Evolutionary conservation across 2,329 filamentous ascomycete species (phyloP).

Genomic region (Salinomyces thailandicus): DNA sequence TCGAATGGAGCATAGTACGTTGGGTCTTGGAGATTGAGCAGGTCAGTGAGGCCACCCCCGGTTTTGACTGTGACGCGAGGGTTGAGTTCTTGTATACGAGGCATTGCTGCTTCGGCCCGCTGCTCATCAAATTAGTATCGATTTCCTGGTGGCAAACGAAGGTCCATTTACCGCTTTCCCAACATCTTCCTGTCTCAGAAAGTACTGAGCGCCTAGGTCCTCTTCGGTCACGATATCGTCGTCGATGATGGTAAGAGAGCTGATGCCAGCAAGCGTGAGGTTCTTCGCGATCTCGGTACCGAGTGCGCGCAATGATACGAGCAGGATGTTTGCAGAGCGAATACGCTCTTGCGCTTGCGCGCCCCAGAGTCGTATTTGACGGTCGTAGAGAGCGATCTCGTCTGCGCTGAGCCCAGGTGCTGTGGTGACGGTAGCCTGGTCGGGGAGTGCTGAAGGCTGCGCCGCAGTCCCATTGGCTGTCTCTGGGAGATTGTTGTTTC

Average conservation of each 20-base stretch:
- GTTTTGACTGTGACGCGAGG: conserved; percentile 65
- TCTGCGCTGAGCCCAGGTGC: conserved; percentile 44
- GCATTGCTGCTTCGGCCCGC: conserved; percentile 69
- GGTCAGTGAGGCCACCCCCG: conserved; percentile 43
- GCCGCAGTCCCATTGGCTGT: conserved; percentile 11
- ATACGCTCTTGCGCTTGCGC: conserved; percentile 86
- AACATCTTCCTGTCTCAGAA: conserved; percentile 61
- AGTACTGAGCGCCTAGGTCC: conserved; percentile 61
- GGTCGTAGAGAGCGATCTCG: conserved; percentile 93
- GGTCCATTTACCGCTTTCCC: conserved; percentile 65
- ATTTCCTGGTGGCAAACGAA: too few species aligned
- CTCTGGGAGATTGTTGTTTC: background rate
- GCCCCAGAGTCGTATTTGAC: conserved; percentile 95
- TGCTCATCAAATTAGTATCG: too few species aligned
- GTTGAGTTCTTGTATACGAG: conserved; percentile 76
- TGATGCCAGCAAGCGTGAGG: conserved; percentile 84
- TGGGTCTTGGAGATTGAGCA: conserved; percentile 54
- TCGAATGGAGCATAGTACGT: conserved; percentile 73
- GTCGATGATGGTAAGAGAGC: conserved; percentile 81
- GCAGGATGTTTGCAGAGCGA: conserved; percentile 75
- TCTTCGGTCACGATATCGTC: conserved; percentile 62
- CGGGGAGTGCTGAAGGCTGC: background rate
- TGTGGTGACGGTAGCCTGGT: conserved; percentile 8
- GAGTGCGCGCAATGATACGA: conserved; percentile 78
- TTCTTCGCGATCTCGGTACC: conserved; percentile 97